Conservation (phyloP, 495 filamentous ascomycete species). For the Penicillium tannophilum region DNA sequence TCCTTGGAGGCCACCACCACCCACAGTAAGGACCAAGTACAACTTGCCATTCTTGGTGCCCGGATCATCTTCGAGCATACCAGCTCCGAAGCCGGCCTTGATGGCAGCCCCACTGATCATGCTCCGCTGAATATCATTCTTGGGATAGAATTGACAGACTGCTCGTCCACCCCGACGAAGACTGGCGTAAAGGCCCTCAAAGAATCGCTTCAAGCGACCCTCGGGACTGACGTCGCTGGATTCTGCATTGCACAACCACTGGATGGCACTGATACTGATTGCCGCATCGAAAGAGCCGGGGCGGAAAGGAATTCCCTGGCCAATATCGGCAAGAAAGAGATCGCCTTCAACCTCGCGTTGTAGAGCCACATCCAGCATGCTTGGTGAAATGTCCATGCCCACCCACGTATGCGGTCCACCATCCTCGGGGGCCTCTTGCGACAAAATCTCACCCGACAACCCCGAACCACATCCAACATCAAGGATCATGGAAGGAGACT, state of each 20-base stretch:
- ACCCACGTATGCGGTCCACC: conserved; percentile 91
- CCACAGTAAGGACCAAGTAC: conserved; percentile 92
- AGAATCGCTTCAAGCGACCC: conserved; percentile 79
- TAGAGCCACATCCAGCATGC: conserved; percentile 90
- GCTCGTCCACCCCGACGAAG: conserved; percentile 84
- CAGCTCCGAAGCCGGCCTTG: conserved; percentile 92
- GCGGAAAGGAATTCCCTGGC: conserved; percentile 93
- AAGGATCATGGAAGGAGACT: conserved; percentile 82
- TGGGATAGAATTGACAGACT: conserved; percentile 97
- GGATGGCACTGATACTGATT: conserved; percentile 89
- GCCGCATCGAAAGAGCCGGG: conserved; percentile 93
- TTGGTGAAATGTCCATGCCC: conserved; percentile 91
- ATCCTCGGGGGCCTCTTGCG: conserved; percentile 60
- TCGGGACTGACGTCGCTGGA: conserved; percentile 76
- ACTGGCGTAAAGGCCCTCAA: conserved; percentile 86
- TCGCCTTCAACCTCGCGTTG: conserved; percentile 93
- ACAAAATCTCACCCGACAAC: conserved; percentile 90
- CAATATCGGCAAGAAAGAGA: conserved; percentile 87
- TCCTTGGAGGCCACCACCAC: conserved; percentile 69
- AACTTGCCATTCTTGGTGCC: conserved; percentile 93
- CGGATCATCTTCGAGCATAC: conserved; percentile 90
- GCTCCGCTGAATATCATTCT: conserved; percentile 84
- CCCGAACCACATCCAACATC: conserved; percentile 96
- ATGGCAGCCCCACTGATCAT: conserved; percentile 92
- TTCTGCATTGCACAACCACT: conserved; percentile 98